Base-by-base conservation (phyloP, 208 protist species). In the Trypanosoma congolense region DNA sequence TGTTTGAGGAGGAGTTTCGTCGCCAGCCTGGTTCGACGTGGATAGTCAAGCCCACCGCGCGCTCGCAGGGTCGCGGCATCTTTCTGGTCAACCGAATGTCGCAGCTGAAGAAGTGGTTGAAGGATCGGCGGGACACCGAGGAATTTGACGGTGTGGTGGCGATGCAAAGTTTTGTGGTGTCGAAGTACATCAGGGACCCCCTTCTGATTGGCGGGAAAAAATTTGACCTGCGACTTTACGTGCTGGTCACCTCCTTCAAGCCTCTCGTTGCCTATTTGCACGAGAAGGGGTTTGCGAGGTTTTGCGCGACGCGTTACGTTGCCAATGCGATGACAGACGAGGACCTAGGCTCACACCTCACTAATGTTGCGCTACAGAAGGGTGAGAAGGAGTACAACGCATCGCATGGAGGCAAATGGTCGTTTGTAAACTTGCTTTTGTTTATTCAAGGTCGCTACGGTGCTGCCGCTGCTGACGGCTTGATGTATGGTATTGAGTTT, bases 151-250 rank as follows among this genome's bases (percentile, higher is more conserved):
- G 36, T 42, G 48, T 30, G 41, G 12, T 38, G 33, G 9, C 47
- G 31, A 28, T 50, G 18, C 53, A 45, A n/a, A 57, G 65, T 22
- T 98, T 95, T 72, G 86, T 98, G 29, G 75, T 97, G 6, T 96
- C 80, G 45, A 72, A 77, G 41, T 99, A 99, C 79, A 95, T 99
- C 52, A 73, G 80, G 16, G 87, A 97, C 44, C 97, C 97, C 14
- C 74, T 98, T 19, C 75, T 99, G 19, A 96, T 99, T 54, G 93
- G 90, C 5, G 94, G 94, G 1, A 89, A 90, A 49, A 99, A 99
- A 77, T 99, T 98, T 63, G 97, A 99, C 63, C 74, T 99, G 52
- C 90, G 97, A 5, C 73, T 98, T n/a, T 99, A 98, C 76, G 88
- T 97, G 8, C 82, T 99, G 8, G 96, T 98, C 10, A 96, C 91